Percentiles rank a stretch among this genome's conserved stretches.
Conservation (phyloP, 192 early-diverging fungal species). For the Entrophospora sp. region DNA sequence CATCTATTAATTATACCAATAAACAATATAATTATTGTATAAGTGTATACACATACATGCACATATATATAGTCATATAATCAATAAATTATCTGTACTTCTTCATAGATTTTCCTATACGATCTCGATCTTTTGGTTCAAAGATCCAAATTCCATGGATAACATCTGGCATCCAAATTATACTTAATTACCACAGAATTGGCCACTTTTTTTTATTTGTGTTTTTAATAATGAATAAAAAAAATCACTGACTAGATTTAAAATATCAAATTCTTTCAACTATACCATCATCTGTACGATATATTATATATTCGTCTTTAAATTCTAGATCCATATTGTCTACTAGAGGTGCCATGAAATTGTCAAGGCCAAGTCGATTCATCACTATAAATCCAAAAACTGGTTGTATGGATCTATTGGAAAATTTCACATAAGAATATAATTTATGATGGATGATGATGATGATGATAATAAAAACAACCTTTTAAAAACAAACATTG, state of each 20-base stretch:
- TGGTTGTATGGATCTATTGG: slow-evolving; percentile 39
- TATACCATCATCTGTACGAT: slow-evolving; percentile 56
- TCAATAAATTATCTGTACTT: slow-evolving; percentile 23
- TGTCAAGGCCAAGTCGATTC: slow-evolving; percentile 80
- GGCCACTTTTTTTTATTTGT: not conserved
- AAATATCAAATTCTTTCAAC: slow-evolving; percentile 4
- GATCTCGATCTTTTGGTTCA: slow-evolving; percentile 57
- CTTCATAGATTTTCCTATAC: slow-evolving; percentile 42
- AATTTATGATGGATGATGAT: not conserved
- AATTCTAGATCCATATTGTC: slow-evolving; percentile 70
- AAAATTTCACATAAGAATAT: not conserved
- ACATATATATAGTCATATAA: not conserved
- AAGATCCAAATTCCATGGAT: slow-evolving; percentile 74
- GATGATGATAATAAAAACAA: slow-evolving; percentile 13
- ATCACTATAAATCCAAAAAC: slow-evolving; percentile 77
- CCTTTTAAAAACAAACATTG: slow-evolving; percentile 81
- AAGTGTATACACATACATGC: too few relatives aligned
- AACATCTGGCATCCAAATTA: slow-evolving; percentile 31
- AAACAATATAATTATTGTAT: not conserved
- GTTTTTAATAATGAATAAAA: not conserved
- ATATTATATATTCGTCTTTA: slow-evolving; percentile 83
- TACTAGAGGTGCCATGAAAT: slow-evolving; percentile 59
- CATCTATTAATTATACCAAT: slow-evolving; percentile 1
- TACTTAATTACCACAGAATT: not conserved
- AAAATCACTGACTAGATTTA: not conserved